phyloP scores from a whole-genome alignment of 2,329 filamentous ascomycete genomes.

The Fusarium robinianum region DNA sequence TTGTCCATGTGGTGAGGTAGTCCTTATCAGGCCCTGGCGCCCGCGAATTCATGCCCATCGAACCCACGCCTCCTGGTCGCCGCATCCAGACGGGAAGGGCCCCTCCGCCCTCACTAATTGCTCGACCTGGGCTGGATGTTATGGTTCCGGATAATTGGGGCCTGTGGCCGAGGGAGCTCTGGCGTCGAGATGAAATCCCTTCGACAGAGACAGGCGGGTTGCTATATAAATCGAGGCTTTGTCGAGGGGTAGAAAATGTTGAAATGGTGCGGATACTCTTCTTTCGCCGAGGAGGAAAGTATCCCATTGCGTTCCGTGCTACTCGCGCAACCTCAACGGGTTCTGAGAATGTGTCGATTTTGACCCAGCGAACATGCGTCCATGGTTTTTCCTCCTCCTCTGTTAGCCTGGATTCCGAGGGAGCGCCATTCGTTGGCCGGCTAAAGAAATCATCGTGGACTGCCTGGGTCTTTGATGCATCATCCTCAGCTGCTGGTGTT shows the following conservation, averaged over 20 bases:
- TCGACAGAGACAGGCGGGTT: conserved; percentile 45
- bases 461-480: conserved; percentile 29
- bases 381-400: conserved; percentile 68
- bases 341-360: conserved; percentile 68
- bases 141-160: conserved; percentile 42
- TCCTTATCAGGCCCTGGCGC: conserved; percentile 84
- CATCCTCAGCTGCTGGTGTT: conserved; percentile 47
- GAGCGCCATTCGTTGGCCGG: conserved; percentile 41
- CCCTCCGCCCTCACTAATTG: conserved; percentile 47
- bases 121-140: conserved; percentile 43
- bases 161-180: conserved; percentile 47
- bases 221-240: conserved; percentile 64
- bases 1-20: conserved; percentile 81
- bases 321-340: conserved; percentile 87
- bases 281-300: conserved; percentile 88
- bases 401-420: conserved; percentile 27
- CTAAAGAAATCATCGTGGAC: conserved; percentile 50
- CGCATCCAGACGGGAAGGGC: conserved; percentile 66
- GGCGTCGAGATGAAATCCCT: conserved; percentile 46
- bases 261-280: conserved; percentile 75
- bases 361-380: conserved; percentile 89
- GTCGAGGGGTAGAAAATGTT: conserved; percentile 67
- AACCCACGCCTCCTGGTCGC: conserved; percentile 87
- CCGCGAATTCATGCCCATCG: conserved; percentile 71
- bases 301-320: conserved; percentile 78